Percentiles rank a stretch among this genome's conserved stretches.
Conservation (phyloP, 305 asterid species). For the Fraxinus latifolia region DNA sequence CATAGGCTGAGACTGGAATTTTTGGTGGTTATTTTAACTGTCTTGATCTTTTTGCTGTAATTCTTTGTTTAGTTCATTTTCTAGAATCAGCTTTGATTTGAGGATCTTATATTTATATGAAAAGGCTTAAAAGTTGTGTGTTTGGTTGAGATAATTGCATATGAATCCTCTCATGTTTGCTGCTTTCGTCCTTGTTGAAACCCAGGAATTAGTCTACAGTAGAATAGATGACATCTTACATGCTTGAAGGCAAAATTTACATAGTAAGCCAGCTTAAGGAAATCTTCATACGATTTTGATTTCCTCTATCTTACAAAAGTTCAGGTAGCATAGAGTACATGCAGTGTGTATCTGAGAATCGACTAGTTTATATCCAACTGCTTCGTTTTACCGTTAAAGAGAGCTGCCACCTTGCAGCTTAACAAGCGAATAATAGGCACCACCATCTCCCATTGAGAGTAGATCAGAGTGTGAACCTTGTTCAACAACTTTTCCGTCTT, state of each 20-base stretch:
- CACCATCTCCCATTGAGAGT: constrained; percentile 48
- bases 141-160: too few species aligned
- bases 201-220: neutral
- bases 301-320: constrained; percentile 18
- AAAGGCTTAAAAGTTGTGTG: too few species aligned
- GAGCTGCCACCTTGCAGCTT: constrained; percentile 48
- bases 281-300: neutral
- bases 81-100: neutral
- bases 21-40: constrained; percentile 14
- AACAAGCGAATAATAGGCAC: constrained; percentile 59
- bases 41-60: constrained; percentile 18
- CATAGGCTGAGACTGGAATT: constrained; percentile 3
- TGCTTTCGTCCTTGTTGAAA: too few species aligned
- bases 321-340: neutral
- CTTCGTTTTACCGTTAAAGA: constrained; percentile 29
- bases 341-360: neutral
- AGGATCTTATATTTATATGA: too few species aligned
- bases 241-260: constrained; percentile 18
- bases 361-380: neutral
- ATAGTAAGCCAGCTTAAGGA: neutral
- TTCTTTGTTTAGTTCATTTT: neutral
- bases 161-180: too few species aligned
- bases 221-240: neutral
- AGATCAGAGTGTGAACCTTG: constrained; percentile 74
- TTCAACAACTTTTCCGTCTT: constrained; percentile 64